A percentile compares a stretch with the other conserved stretches of the same genome.
phyloP scores from a whole-genome alignment of 345 rosid genomes.

The Aethionema arabicum region DNA sequence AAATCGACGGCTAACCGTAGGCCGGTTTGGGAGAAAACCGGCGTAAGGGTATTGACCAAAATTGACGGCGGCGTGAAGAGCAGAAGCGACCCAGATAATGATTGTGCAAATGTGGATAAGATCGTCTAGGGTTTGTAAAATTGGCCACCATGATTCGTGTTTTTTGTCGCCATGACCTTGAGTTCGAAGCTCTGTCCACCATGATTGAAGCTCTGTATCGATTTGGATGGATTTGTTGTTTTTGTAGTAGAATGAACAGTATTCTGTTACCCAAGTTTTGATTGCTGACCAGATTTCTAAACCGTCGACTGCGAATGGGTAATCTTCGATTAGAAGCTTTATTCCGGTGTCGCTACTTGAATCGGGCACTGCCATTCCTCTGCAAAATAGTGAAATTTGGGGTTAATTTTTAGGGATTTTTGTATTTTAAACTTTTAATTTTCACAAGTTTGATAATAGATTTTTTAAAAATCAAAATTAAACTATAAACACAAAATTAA shows the following conservation, averaged over 20 bases:
- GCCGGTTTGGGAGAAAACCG: conserved; percentile 93
- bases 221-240: conserved; percentile 52
- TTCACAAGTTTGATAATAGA: no score
- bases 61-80: conserved; percentile 94
- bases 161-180: conserved; percentile 83
- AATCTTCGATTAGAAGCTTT: conserved; percentile 77
- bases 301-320: conserved; percentile 92
- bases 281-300: conserved; percentile 91
- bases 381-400: conserved; percentile 22
- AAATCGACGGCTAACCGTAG: conserved; percentile 81
- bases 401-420: neutral
- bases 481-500: no score
- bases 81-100: conserved; percentile 89
- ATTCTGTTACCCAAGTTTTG: conserved; percentile 74
- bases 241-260: conserved; percentile 70
- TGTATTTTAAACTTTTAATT: no score
- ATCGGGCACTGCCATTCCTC: conserved; percentile 77
- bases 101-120: conserved; percentile 71
- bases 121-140: conserved; percentile 52
- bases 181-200: conserved; percentile 79
- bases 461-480: no score
- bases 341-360: conserved; percentile 50
- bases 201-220: conserved; percentile 74
- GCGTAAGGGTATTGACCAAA: conserved; percentile 96
- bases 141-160: conserved; percentile 80